A percentile compares a stretch with the other conserved stretches of the same genome.
These are phyloP conservation scores for Chalara sp. DNA, from an alignment of 2,329 filamentous ascomycete species.

Conservation along the genomic window DNA sequence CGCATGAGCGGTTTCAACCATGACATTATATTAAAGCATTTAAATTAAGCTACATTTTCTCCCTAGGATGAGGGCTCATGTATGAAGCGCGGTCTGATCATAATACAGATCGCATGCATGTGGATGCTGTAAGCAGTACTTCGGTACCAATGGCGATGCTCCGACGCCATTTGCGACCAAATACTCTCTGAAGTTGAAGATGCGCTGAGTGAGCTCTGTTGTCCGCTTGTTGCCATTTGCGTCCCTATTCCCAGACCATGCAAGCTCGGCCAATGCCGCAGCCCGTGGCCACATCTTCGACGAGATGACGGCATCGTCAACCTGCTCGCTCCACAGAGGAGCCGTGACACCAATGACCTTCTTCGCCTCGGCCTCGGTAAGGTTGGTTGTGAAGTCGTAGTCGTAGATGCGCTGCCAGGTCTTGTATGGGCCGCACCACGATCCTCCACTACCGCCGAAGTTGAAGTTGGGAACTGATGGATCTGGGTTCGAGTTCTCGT, in stretches of 20 bases:
- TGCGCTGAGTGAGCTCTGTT: slow-evolving; percentile 45
- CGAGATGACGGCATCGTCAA: slow-evolving; percentile 68
- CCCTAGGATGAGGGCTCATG: too few species aligned
- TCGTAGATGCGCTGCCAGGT: slow-evolving; percentile 76
- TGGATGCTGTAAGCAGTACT: slow-evolving; percentile 51
- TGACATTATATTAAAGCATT: too few species aligned
- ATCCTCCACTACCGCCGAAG: slow-evolving; percentile 58
- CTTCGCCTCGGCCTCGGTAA: slow-evolving; percentile 53
- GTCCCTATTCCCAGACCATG: slow-evolving; percentile 64
- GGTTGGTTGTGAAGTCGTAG: slow-evolving; percentile 62
- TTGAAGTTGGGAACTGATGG: slow-evolving; percentile 47
- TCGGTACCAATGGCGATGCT: slow-evolving; percentile 45
- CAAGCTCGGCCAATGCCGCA: slow-evolving; percentile 64
- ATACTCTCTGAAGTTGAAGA: slow-evolving; percentile 54
- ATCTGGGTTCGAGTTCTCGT: slow-evolving; percentile 50
- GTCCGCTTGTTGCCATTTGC: slow-evolving; percentile 58
- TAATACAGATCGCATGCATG: slow-evolving; percentile 50
- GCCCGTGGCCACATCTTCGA: slow-evolving; percentile 69
- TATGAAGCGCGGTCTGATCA: slow-evolving; percentile 34
- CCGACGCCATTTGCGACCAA: slow-evolving; percentile 46
- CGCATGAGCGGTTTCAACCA: too few species aligned
- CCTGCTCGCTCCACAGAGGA: slow-evolving; percentile 74
- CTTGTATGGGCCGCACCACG: slow-evolving; percentile 76
- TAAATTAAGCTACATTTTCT: too few species aligned
- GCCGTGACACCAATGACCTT: slow-evolving; percentile 73